Percentiles rank a stretch among this genome's conserved stretches.
These are phyloP conservation scores for Nemania bipapillata DNA, from an alignment of 2,329 filamentous ascomycete genomes.

Conservation along the genomic window DNA sequence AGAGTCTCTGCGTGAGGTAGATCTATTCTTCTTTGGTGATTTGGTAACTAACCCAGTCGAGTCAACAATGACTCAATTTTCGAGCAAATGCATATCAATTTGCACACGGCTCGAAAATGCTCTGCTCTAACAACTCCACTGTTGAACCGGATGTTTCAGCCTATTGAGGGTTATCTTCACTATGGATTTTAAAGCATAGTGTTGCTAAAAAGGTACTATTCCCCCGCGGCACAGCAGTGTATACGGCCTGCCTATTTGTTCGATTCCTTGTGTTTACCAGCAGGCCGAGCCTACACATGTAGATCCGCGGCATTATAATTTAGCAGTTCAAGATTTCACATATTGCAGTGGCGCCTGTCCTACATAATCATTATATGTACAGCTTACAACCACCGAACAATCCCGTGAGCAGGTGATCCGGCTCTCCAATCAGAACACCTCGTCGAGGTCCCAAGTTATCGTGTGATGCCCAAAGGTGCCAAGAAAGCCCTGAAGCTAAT, in stretches of 20 bases:
- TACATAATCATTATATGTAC: slow-evolving; percentile 20
- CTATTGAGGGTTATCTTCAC: slow-evolving; percentile 22
- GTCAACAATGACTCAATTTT: slow-evolving; percentile 29
- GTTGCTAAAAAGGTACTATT: not conserved
- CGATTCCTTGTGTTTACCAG: not conserved
- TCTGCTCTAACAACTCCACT: slow-evolving; percentile 25
- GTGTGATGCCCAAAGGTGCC: slow-evolving; percentile 9
- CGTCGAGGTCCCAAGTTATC: not conserved
- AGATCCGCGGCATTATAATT: not conserved
- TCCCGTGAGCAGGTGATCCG: slow-evolving; percentile 7
- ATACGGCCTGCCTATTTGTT: not conserved
- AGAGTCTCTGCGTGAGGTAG: not conserved
- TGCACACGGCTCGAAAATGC: slow-evolving; percentile 14
- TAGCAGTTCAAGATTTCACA: slow-evolving; percentile 20
- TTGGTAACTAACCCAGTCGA: not conserved
- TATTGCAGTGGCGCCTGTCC: slow-evolving; percentile 30
- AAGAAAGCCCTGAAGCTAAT: slow-evolving; percentile 25
- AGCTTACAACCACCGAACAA: slow-evolving; percentile 14
- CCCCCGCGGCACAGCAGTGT: not conserved
- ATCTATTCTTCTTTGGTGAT: not conserved
- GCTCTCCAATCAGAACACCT: slow-evolving; percentile 23
- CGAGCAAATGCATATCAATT: not conserved
- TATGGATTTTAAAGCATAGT: slow-evolving; percentile 11
- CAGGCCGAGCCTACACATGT: slow-evolving; percentile 1
- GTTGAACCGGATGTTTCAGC: slow-evolving; percentile 34